Conservation (phyloP, 441 rosid species). For the Adansonia grandidieri region DNA sequence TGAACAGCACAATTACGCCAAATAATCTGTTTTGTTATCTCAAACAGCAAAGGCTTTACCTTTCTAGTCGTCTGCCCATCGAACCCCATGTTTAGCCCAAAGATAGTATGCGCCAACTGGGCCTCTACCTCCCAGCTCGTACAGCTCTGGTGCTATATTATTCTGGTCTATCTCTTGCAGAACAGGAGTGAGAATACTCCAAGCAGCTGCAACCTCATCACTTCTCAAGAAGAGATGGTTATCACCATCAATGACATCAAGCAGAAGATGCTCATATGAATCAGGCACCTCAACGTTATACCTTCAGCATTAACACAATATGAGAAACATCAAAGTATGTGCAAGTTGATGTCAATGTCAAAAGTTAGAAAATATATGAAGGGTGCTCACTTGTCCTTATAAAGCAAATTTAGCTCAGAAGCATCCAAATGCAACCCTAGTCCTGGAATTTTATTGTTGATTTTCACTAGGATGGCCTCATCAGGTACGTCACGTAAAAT, state of each 20-base stretch:
- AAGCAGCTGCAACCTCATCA: constrained; percentile 76
- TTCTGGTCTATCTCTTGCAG: constrained; percentile 64
- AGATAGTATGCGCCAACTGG: constrained; percentile 78
- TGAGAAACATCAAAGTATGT: not conserved
- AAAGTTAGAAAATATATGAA: not conserved
- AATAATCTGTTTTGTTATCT: not conserved
- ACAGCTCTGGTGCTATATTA: constrained; percentile 59
- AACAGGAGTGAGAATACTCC: constrained; percentile 64
- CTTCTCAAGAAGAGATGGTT: constrained; percentile 83
- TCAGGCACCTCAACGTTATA: constrained; percentile 74
- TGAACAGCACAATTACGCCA: not conserved
- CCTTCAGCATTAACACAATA: constrained; percentile 39
- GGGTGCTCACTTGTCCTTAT: constrained; percentile 61
- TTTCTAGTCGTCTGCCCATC: constrained; percentile 53
- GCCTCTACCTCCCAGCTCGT: constrained; percentile 79
- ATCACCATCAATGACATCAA: constrained; percentile 81
- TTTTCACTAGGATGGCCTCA: constrained; percentile 72
- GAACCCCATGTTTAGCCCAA: constrained; percentile 66
- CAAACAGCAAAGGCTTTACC: not conserved
- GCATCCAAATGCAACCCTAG: constrained; percentile 78
- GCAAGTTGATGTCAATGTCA: not conserved
- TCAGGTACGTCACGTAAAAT: constrained; percentile 69
- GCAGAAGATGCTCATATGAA: constrained; percentile 77
- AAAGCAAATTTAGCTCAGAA: constrained; percentile 75
- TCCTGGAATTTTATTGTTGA: constrained; percentile 82